Conservation (phyloP, 75 land plant species). For the Larix kaempferi region DNA sequence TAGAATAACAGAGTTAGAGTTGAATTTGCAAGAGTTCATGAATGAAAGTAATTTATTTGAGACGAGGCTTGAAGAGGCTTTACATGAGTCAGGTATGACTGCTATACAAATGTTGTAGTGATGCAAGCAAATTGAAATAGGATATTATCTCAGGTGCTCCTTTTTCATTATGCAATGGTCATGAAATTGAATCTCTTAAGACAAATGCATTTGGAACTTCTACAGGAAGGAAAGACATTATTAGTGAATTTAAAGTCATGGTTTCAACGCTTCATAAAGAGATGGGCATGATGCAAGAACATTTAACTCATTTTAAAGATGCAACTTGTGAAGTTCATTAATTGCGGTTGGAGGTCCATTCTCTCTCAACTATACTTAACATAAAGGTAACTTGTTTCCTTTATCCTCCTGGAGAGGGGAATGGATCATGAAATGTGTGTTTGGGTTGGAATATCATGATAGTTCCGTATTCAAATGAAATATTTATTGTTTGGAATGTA, state of each 20-base stretch:
- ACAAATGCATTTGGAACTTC: background rate
- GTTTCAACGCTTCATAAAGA: slow-evolving; percentile 75
- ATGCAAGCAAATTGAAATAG: no score
- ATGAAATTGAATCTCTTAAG: background rate
- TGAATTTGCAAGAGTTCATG: slow-evolving; percentile 51
- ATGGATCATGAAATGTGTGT: no score
- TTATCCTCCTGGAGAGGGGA: background rate
- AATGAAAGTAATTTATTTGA: slow-evolving; percentile 50
- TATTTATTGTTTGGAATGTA: no score
- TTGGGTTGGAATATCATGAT: background rate
- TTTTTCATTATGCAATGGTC: slow-evolving; percentile 3
- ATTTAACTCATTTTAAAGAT: slow-evolving; percentile 72
- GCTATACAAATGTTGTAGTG: background rate
- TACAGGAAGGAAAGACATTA: slow-evolving; percentile 81
- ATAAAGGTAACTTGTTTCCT: slow-evolving; percentile 62
- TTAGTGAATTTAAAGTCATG: slow-evolving; percentile 74
- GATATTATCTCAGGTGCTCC: background rate
- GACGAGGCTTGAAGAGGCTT: slow-evolving; percentile 58
- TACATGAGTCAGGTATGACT: slow-evolving; percentile 64
- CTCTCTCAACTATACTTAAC: slow-evolving; percentile 42
- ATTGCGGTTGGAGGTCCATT: slow-evolving; percentile 72
- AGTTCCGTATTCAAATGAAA: no score
- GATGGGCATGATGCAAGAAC: slow-evolving; percentile 75
- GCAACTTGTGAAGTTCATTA: slow-evolving; percentile 65
- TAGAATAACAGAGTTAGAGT: slow-evolving; percentile 44